Conservation (phyloP, 2,329 filamentous ascomycete species). For the Coleophoma eucalyptorum region DNA sequence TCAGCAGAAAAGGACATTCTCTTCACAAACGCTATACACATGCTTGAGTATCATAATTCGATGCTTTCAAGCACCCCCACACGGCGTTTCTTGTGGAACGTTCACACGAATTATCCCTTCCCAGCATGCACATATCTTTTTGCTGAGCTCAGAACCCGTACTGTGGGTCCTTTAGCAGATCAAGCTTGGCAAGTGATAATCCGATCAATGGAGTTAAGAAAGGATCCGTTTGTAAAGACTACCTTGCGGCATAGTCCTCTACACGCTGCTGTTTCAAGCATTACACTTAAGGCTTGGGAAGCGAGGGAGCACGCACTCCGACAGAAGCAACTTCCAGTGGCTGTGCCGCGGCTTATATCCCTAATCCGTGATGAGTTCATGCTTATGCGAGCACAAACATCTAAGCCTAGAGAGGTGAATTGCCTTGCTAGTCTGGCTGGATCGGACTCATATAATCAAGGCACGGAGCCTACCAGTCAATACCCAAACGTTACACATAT, state of each 20-base stretch:
- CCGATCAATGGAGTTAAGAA: slow-evolving; percentile 3
- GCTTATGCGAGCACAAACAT: no score
- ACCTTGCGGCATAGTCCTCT: slow-evolving; percentile 3
- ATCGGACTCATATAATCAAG: no score
- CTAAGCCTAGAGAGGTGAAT: no score
- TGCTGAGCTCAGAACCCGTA: slow-evolving; percentile 17
- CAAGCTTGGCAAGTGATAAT: slow-evolving; percentile 18
- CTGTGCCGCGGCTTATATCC: slow-evolving; percentile 5
- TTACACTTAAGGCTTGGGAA: slow-evolving; percentile 21
- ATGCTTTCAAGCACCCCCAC: slow-evolving; percentile 17
- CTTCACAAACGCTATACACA: slow-evolving; percentile 8
- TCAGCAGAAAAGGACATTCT: slow-evolving; percentile 10
- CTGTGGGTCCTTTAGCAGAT: slow-evolving; percentile 16
- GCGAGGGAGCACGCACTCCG: slow-evolving; percentile 11
- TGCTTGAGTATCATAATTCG: slow-evolving; percentile 25
- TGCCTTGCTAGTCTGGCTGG: no score
- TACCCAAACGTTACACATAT: background rate
- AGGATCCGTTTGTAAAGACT: background rate
- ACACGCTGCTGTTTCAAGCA: slow-evolving; percentile 15
- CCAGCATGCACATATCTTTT: slow-evolving; percentile 25
- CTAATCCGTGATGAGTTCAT: background rate
- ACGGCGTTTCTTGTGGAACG: slow-evolving; percentile 25
- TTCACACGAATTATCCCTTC: slow-evolving; percentile 26
- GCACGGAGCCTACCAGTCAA: background rate
- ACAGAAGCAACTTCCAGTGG: background rate